A percentile compares a stretch with the other conserved stretches of the same genome.
Evolutionary conservation across 805 yeast species (phyloP).

Genomic region (Yamadazyma akitaensis): DNA sequence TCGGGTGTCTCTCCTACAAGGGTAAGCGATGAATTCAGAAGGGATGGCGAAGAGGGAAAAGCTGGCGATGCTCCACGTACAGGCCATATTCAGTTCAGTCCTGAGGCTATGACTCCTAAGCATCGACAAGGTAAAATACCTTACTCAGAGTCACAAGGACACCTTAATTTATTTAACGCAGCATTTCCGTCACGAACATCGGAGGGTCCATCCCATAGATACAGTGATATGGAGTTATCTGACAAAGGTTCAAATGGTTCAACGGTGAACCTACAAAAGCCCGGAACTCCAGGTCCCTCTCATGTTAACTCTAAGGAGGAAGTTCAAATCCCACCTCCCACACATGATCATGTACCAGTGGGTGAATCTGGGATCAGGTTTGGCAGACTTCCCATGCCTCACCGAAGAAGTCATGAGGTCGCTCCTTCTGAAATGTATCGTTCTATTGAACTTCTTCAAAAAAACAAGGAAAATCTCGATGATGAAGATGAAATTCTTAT

Average conservation of each 20-base stretch:
- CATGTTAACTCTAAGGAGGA: not conserved
- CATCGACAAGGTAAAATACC: constrained; percentile 1
- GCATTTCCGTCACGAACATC: not conserved
- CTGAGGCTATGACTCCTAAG: not conserved
- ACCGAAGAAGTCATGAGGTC: constrained; percentile 40
- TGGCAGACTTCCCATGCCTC: constrained; percentile 58
- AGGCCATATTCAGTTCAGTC: constrained; percentile 2
- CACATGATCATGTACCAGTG: constrained; percentile 3
- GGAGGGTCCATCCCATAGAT: not conserved
- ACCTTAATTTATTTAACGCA: not conserved
- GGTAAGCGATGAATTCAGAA: not conserved
- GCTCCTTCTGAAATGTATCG: constrained; percentile 81
- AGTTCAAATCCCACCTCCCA: not conserved
- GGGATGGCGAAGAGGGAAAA: not conserved
- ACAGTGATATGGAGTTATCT: too few species aligned
- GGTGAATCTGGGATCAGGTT: constrained; percentile 46
- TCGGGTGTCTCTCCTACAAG: not conserved
- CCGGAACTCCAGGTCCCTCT: too few species aligned
- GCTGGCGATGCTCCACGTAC: not conserved
- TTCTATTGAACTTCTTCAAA: constrained; percentile 77
- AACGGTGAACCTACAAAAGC: too few species aligned
- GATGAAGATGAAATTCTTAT: constrained; percentile 71
- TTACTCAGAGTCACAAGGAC: not conserved
- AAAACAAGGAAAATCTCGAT: constrained; percentile 38
- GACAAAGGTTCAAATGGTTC: too few species aligned